Percentiles rank a stretch among this genome's conserved stretches.
phyloP scores from a whole-genome alignment of 2,329 filamentous ascomycete genomes.

The Aspergillus felis region DNA sequence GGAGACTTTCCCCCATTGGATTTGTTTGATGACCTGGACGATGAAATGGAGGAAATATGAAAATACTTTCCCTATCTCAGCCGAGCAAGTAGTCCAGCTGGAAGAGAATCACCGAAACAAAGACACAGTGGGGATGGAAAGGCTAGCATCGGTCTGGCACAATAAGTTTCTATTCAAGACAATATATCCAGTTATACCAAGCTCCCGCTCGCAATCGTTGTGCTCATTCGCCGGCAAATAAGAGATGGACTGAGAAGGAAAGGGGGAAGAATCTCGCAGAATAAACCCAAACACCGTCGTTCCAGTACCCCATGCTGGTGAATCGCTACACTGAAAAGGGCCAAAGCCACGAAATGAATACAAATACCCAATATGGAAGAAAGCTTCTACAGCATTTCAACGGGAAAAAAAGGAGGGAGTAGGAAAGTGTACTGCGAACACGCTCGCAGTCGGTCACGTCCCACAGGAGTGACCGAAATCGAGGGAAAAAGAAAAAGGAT shows the following conservation, averaged over 20 bases:
- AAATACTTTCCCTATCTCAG: not conserved
- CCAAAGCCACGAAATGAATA: not conserved
- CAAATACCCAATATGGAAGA: constrained; percentile 2
- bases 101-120: not conserved
- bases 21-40: constrained; percentile 52
- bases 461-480: not conserved
- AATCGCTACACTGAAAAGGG: not conserved
- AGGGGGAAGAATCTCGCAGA: not conserved
- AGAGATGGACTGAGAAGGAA: not conserved
- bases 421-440: not conserved
- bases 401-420: not conserved
- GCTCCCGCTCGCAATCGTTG: constrained; percentile 1
- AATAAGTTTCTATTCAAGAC: constrained; percentile 2
- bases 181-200: not conserved
- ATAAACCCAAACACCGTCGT: constrained; percentile 2
- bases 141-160: not conserved
- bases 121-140: not conserved
- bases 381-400: not conserved
- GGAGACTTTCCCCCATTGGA: constrained; percentile 55
- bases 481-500: not conserved
- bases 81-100: not conserved
- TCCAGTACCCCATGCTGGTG: not conserved
- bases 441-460: not conserved
- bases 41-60: constrained; percentile 55
- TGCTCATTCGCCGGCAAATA: constrained; percentile 1